Evolutionary conservation across 208 protist genomes (phyloP), one percentile per base, ranked within the genome.

Genomic region (Acanthamoeba divionensis): DNA sequence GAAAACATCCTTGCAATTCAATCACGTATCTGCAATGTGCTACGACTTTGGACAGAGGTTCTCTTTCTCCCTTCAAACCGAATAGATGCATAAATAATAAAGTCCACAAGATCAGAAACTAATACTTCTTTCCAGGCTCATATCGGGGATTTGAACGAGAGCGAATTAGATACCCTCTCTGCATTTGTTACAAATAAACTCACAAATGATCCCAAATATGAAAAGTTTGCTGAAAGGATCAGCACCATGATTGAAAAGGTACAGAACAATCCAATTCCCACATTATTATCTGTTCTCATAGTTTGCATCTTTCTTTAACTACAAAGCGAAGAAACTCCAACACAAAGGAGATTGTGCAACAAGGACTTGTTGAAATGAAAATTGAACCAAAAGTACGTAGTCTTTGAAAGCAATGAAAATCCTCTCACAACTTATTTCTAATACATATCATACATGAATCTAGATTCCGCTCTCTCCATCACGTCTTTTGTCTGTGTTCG

Each of bases 1-100:
- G 65, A 33, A 9, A 41, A 87, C 18, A 45, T 55, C n/a, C 82
- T 77, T n/a, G 75, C 75, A 1, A 90, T 94, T 12, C 73, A 91
- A 54, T 31, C 92, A 13, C 69, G 91, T 50, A 90, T 94, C 2
- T 71, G 85, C 66, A 93, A 92, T 62, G 91, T 94, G 0, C 26
- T 94, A 15, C 80, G 89, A 13, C 75, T 82, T 24, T 94, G 93
- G 93, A 24, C 91, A 2, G 93, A 94, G 79, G 69, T 80, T 38
- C 33, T 18, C 54, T 24, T 24, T 9, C 36, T 67, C 62, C 18
- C 52, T 57, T 18, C 18, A n/a, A 18, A n/a, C 15, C 18, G 52
- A n/a, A 18, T 57, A 18, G 13, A 18, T 57, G 52, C 18, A 18
- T 57, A 18, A n/a, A n/a, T n/a, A n/a, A n/a, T n/a, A n/a, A n/a